phyloP scores from a whole-genome alignment of 2,329 filamentous ascomycete genomes.

The Ambrosiella cleistominuta region DNA sequence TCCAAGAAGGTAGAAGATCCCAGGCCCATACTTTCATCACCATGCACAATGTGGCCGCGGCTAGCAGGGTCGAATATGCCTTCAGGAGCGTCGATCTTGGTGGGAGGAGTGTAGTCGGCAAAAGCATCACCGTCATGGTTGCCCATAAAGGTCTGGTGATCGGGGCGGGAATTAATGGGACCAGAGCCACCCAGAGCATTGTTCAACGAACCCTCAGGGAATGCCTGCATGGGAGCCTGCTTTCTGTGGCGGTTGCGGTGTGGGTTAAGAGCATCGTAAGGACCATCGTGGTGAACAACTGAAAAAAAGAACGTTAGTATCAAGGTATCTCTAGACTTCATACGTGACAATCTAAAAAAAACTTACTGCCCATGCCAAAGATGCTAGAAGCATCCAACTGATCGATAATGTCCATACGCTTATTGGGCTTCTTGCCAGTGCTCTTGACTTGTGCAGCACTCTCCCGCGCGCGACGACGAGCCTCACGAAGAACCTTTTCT shows the following conservation, averaged over 20 bases:
- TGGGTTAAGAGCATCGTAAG: slow-evolving; percentile 90
- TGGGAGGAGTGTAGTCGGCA: slow-evolving; percentile 49
- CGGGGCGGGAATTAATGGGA: slow-evolving; percentile 62
- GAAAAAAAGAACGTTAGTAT: slow-evolving; percentile 11
- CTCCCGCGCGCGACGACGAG: slow-evolving; percentile 34
- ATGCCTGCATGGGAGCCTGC: slow-evolving; percentile 87
- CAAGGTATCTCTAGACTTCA: background rate
- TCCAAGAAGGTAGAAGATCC: slow-evolving; percentile 94
- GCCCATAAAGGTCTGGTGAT: slow-evolving; percentile 80
- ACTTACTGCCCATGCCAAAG: slow-evolving; percentile 77
- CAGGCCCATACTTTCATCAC: slow-evolving; percentile 64
- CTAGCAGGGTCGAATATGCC: slow-evolving; percentile 49
- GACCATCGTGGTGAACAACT: slow-evolving; percentile 97
- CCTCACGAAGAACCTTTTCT: slow-evolving; percentile 33
- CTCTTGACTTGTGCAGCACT: slow-evolving; percentile 25
- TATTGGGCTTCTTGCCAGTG: slow-evolving; percentile 29
- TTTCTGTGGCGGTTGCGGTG: slow-evolving; percentile 76
- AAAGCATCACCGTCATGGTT: slow-evolving; percentile 67
- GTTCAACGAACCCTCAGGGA: slow-evolving; percentile 81
- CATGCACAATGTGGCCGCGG: slow-evolving; percentile 59
- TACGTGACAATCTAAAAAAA: background rate
- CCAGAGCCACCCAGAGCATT: slow-evolving; percentile 80
- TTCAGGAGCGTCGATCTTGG: slow-evolving; percentile 17
- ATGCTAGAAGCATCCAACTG: slow-evolving; percentile 93
- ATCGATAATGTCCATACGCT: slow-evolving; percentile 74